Conservation (phyloP, 2,329 filamentous ascomycete genomes). For the Fusarium proliferatum region DNA sequence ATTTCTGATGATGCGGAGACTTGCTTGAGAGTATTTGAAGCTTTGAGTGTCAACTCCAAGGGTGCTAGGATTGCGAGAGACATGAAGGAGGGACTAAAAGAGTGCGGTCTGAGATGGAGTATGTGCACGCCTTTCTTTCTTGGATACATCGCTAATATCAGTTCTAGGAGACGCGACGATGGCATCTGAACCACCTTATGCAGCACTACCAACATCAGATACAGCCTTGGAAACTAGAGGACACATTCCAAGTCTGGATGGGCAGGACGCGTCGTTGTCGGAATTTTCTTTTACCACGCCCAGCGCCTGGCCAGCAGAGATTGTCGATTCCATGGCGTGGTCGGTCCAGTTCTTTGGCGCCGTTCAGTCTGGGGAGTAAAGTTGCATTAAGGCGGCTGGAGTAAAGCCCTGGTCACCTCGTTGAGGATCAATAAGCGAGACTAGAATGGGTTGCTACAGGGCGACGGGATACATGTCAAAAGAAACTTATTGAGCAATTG, state of each 20-base stretch:
- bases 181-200: accelerated
- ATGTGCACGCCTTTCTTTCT: background rate
- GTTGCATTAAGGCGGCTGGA: no score
- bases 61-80: background rate
- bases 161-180: background rate
- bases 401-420: no score
- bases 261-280: background rate
- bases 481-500: no score
- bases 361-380: background rate
- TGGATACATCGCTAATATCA: no score
- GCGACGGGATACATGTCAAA: no score
- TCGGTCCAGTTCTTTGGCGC: background rate
- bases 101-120: background rate
- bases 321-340: background rate
- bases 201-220: background rate
- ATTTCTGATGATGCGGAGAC: background rate
- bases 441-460: no score
- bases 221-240: background rate
- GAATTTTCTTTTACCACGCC: background rate
- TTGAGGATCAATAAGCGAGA: no score
- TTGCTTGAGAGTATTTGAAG: background rate
- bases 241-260: background rate
- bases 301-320: background rate
- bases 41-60: background rate
- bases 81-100: background rate